Conservation (phyloP, 108 stramenopile species). For the Skeletonema menzelii region DNA sequence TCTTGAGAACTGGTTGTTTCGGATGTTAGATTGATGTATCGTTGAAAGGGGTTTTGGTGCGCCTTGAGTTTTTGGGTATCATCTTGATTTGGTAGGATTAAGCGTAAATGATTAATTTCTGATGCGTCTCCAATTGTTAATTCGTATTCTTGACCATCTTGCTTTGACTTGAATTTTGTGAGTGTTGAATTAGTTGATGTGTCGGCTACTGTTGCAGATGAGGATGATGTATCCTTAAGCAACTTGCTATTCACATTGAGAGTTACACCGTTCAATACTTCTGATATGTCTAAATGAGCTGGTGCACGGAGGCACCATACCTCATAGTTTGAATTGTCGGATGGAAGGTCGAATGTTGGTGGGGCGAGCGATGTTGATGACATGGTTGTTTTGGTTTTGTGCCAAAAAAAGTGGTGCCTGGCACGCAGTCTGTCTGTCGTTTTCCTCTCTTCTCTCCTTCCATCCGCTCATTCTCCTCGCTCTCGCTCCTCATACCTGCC, state of each 20-base stretch:
- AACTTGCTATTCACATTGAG: slow-evolving; percentile 15
- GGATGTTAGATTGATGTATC: slow-evolving; percentile 25
- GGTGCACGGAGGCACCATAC: slow-evolving; percentile 77
- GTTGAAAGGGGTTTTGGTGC: slow-evolving; percentile 31
- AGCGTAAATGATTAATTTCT: slow-evolving; percentile 57
- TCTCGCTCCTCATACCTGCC: too few relatives aligned
- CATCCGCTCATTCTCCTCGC: too few relatives aligned
- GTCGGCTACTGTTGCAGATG: not conserved
- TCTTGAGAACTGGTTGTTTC: slow-evolving; percentile 20
- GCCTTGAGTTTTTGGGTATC: slow-evolving; percentile 18
- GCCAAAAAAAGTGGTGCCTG: too few relatives aligned
- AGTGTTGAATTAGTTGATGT: not conserved
- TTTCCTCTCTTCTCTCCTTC: too few relatives aligned
- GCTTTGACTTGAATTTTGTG: slow-evolving; percentile 3
- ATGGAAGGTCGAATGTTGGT: slow-evolving; percentile 7
- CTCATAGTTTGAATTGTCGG: slow-evolving; percentile 47
- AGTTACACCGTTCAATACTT: slow-evolving; percentile 47
- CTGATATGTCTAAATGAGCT: slow-evolving; percentile 42
- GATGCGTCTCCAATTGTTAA: slow-evolving; percentile 35
- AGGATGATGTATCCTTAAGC: not conserved
- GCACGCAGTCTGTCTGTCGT: too few relatives aligned
- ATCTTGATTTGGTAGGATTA: slow-evolving; percentile 45
- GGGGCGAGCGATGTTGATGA: slow-evolving; percentile 9
- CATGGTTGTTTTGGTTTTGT: not conserved
- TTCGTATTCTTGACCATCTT: slow-evolving; percentile 43